Conservation (phyloP, 495 filamentous ascomycete species). For the Aspergillus incahuasiensis region DNA sequence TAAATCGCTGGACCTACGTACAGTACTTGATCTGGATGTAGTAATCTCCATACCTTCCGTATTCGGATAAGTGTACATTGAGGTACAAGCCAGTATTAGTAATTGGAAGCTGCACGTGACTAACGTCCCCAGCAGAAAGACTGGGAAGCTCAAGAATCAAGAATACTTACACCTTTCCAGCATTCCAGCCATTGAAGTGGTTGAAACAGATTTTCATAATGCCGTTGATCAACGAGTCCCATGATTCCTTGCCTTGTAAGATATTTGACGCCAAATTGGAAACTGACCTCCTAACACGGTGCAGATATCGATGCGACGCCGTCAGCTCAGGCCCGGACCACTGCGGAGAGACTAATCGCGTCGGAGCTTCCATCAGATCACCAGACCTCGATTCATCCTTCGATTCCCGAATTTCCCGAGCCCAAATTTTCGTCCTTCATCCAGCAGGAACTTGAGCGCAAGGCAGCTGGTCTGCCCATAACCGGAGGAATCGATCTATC, state of each 20-base stretch:
- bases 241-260: conserved; percentile 84
- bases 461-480: conserved; percentile 49
- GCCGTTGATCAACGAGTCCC: conserved; percentile 64
- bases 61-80: not conserved
- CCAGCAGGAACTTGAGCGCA: conserved; percentile 56
- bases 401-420: conserved; percentile 33
- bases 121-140: not conserved
- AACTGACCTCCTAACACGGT: conserved; percentile 13
- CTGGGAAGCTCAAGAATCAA: not conserved
- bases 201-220: conserved; percentile 37
- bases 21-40: not conserved
- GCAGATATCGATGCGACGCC: conserved; percentile 69
- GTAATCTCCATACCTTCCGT: not conserved
- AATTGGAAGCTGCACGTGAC: not conserved
- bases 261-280: conserved; percentile 14
- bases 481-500: conserved; percentile 65
- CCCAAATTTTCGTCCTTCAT: conserved; percentile 57
- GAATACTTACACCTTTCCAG: not conserved
- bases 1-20: too few species aligned
- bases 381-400: conserved; percentile 33
- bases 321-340: conserved; percentile 51
- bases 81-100: not conserved
- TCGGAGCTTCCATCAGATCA: conserved; percentile 54
- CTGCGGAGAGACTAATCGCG: conserved; percentile 60
- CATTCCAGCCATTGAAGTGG: not conserved